Conservation (phyloP, 2,329 filamentous ascomycete genomes). For the Podosphaera xanthii region DNA sequence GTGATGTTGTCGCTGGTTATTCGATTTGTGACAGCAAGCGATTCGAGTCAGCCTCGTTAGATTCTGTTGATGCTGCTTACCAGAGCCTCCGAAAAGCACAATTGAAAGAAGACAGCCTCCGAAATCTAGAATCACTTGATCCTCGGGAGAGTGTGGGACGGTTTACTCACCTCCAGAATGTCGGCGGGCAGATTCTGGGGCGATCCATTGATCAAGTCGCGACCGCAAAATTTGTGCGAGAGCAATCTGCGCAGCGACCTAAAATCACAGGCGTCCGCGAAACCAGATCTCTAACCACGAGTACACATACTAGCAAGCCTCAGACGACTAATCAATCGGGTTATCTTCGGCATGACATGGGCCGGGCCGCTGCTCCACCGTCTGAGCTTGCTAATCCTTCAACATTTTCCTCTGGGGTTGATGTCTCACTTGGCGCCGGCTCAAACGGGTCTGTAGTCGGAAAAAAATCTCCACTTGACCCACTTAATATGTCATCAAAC, state of each 20-base stretch:
- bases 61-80: constrained; percentile 46
- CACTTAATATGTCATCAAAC: constrained; percentile 68
- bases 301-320: constrained; percentile 6
- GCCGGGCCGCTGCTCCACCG: constrained; percentile 26
- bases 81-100: constrained; percentile 39
- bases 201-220: constrained; percentile 33
- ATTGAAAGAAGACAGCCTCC: constrained; percentile 52
- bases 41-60: constrained; percentile 74
- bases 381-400: constrained; percentile 27
- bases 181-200: constrained; percentile 18
- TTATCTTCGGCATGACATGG: constrained; percentile 30
- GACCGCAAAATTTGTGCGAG: neutral
- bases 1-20: constrained; percentile 33
- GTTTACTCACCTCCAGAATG: constrained; percentile 68
- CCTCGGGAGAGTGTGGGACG: constrained; percentile 85
- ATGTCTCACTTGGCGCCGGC: constrained; percentile 59
- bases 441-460: constrained; percentile 50
- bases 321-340: neutral
- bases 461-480: constrained; percentile 71
- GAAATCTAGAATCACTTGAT: constrained; percentile 46
- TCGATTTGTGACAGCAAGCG: constrained; percentile 55
- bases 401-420: constrained; percentile 76
- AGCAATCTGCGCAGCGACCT: constrained; percentile 12
- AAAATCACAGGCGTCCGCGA: constrained; percentile 29
- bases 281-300: constrained; percentile 13